Conservation (phyloP, 495 filamentous ascomycete species). For the Penicillium salamii region DNA sequence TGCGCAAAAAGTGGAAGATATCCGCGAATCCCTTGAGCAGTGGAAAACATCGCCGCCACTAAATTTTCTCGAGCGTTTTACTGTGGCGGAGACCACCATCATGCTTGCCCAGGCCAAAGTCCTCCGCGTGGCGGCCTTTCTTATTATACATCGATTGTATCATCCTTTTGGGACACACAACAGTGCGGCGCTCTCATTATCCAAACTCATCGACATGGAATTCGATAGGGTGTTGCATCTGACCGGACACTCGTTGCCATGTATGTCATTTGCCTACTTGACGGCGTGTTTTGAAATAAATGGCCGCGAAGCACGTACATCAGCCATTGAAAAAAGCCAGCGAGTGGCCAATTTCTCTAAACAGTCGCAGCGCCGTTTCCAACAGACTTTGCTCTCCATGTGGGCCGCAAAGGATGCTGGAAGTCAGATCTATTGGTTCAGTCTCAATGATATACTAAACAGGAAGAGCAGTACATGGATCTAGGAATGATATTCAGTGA, state of each 20-base stretch:
- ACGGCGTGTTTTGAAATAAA: slow-evolving; percentile 17
- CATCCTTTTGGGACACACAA: slow-evolving; percentile 12
- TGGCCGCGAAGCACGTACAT: neutral
- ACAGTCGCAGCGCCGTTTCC: slow-evolving; percentile 8
- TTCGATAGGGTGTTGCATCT: slow-evolving; percentile 12
- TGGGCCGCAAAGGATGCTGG: slow-evolving; percentile 13
- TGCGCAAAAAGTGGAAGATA: neutral
- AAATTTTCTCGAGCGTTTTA: slow-evolving; percentile 12
- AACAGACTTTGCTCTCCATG: neutral
- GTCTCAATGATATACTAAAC: slow-evolving; percentile 3
- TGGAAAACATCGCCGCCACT: slow-evolving; percentile 9
- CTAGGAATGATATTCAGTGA: no score
- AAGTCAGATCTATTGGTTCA: slow-evolving; percentile 14
- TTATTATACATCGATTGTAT: slow-evolving; percentile 15
- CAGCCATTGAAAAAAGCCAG: neutral
- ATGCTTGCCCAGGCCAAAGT: slow-evolving; percentile 16
- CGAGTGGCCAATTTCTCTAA: slow-evolving; percentile 14
- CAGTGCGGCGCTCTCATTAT: slow-evolving; percentile 1
- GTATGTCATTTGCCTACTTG: slow-evolving; percentile 14
- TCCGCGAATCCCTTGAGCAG: slow-evolving; percentile 1
- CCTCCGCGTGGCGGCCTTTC: slow-evolving; percentile 9
- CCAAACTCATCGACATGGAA: slow-evolving; percentile 10
- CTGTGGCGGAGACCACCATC: slow-evolving; percentile 4
- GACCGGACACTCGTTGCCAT: slow-evolving; percentile 11
- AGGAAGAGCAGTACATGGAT: no score